Evolutionary conservation across 495 filamentous ascomycete species (phyloP), one percentile per base, ranked within the genome.

Genomic region (Annulohypoxylon maeteangense): DNA sequence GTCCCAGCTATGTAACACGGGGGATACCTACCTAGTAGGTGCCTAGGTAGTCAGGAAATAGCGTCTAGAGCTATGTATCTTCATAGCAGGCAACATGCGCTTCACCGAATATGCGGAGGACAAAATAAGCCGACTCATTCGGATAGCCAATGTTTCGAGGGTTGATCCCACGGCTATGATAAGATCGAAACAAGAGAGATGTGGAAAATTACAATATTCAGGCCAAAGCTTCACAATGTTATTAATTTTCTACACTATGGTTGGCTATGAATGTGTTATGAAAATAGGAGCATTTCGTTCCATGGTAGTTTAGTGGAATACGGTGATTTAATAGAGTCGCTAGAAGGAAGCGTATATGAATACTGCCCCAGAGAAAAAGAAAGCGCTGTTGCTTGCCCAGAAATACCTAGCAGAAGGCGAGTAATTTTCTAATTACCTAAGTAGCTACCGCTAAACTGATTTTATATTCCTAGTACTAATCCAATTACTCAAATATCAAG

Each of bases 371-470:
- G 27, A 29, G 27, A 29, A 29, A 2, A 29, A 29, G 27, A 6
- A 29, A 2, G 2, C 27, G 27, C 6, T 6, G 6, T 48, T 48
- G 8, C 22, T 10, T 48, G 25, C 7, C 40, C 42, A 22, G 42
- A 50, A 36, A 8, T 34, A n/a, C n/a, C n/a, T n/a, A 20, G 40
- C 58, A 4, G 58, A 50, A 61, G 42, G 58, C 45, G 3, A 45
- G 51, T 34, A 7, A 55, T 40, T 4, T 5, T 38, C 4, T 3
- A 25, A 23, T n/a, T 40, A 14, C 7, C 11, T n/a, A n/a, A n/a
- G n/a, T n/a, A n/a, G n/a, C n/a, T n/a, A n/a, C n/a, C n/a, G n/a
- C n/a, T n/a, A n/a, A n/a, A n/a, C n/a, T n/a, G 42, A n/a, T 1
- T 10, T n/a, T 12, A 34, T n/a, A 18, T 42, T 11, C 2, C 40